These are phyloP conservation scores for Nicotiana attenuata DNA, from an alignment of 257 asterid species.

Conservation along the genomic window DNA sequence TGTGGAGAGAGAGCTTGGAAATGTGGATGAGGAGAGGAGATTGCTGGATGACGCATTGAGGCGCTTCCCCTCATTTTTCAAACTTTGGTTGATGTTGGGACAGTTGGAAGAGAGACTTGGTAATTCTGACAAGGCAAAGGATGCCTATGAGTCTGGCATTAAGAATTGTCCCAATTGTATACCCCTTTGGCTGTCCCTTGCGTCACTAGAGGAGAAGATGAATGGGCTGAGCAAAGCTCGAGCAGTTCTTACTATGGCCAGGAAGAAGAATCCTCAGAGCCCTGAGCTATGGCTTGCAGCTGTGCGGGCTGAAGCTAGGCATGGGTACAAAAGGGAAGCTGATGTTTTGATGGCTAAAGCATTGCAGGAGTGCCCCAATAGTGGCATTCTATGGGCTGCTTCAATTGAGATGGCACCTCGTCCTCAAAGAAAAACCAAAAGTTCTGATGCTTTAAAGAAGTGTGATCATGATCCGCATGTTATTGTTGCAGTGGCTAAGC, in stretches of 20 bases:
- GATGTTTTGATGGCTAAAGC: constrained; percentile 87
- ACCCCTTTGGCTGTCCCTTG: constrained; percentile 82
- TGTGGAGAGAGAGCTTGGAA: constrained; percentile 85
- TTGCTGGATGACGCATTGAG: constrained; percentile 73
- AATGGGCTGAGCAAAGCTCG: constrained; percentile 71
- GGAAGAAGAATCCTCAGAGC: constrained; percentile 73
- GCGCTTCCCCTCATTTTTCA: constrained; percentile 69
- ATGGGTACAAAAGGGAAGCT: constrained; percentile 75
- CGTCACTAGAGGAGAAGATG: constrained; percentile 71
- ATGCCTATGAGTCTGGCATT: constrained; percentile 55
- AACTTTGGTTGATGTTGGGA: constrained; percentile 88
- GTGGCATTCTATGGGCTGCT: constrained; percentile 82
- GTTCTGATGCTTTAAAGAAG: constrained; percentile 60
- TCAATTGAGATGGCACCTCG: constrained; percentile 73
- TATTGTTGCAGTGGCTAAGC: constrained; percentile 68
- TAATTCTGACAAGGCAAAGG: constrained; percentile 59
- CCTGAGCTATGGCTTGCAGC: constrained; percentile 94
- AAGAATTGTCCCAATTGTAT: constrained; percentile 62
- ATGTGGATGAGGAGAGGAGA: constrained; percentile 65
- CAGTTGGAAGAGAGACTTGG: constrained; percentile 79
- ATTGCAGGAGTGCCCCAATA: constrained; percentile 78
- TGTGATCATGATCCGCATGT: constrained; percentile 74
- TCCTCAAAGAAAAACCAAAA: constrained; percentile 61
- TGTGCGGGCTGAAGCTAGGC: constrained; percentile 68
- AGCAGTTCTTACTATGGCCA: constrained; percentile 74